These are phyloP conservation scores for Tuctoria greenei DNA, from an alignment of 176 grass and related monocot species.

Conservation along the genomic window DNA sequence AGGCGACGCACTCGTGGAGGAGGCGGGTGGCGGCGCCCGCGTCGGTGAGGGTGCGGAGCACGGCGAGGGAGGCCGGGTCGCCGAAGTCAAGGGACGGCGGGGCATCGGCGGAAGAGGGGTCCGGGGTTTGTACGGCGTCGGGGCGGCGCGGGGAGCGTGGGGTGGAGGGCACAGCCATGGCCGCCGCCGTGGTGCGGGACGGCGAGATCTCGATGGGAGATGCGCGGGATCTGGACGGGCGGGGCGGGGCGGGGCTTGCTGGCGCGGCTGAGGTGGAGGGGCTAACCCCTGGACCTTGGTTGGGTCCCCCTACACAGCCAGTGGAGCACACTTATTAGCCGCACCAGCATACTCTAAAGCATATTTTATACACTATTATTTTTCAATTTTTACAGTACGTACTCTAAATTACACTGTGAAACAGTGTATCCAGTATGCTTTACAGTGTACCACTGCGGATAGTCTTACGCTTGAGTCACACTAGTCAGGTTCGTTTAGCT, in stretches of 20 bases:
- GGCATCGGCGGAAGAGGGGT: conserved; percentile 25
- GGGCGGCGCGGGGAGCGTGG: conserved; percentile 35
- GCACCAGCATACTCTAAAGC: too few relatives aligned
- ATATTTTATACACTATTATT: too few relatives aligned
- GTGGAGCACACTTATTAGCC: too few relatives aligned
- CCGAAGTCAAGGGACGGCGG: conserved; percentile 60
- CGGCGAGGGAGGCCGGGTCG: conserved; percentile 47
- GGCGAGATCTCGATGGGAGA: conserved; percentile 32
- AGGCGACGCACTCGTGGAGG: conserved; percentile 80
- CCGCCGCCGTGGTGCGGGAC: conserved; percentile 19
- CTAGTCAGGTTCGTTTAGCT: too few relatives aligned
- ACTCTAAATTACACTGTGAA: too few relatives aligned
- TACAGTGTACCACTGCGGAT: too few relatives aligned
- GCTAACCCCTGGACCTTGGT: background rate
- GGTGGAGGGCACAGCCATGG: conserved; percentile 37
- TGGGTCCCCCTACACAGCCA: background rate
- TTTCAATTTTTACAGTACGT: too few relatives aligned
- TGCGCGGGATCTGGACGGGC: conserved; percentile 15
- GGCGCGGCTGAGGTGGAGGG: background rate
- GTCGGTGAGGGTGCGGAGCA: conserved; percentile 76
- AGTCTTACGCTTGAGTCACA: too few relatives aligned
- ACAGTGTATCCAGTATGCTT: too few relatives aligned
- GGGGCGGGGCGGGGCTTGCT: too few relatives aligned
- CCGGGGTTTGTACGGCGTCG: conserved; percentile 4
- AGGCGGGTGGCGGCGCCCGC: conserved; percentile 74